Percentiles rank a stretch among this genome's conserved stretches.
phyloP scores from a whole-genome alignment of 1,284 basidiomycete genomes.

The Pyrrhoderma noxium region DNA sequence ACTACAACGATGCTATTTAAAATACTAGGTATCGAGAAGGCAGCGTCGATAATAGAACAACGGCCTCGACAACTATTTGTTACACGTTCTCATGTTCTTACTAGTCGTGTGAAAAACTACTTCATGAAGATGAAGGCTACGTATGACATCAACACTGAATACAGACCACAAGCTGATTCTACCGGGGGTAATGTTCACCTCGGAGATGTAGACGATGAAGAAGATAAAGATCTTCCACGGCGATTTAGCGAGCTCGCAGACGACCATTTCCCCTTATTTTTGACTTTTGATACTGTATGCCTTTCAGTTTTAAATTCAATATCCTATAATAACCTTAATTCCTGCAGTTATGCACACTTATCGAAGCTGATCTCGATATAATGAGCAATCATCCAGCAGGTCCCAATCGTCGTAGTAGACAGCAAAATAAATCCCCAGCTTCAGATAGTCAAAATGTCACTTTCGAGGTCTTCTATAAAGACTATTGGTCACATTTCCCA shows the following conservation, averaged over 20 bases:
- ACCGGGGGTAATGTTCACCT: no score
- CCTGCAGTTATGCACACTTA: slow-evolving; percentile 19
- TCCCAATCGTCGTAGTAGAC: slow-evolving; percentile 18
- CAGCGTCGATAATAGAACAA: slow-evolving; percentile 27
- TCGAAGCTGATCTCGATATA: slow-evolving; percentile 21
- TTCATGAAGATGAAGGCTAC: slow-evolving; percentile 43
- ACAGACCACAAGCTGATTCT: no score
- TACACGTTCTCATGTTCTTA: slow-evolving; percentile 60
- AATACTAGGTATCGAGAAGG: slow-evolving; percentile 57
- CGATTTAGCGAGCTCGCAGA: slow-evolving; percentile 53
- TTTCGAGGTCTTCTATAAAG: slow-evolving; percentile 42
- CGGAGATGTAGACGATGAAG: slow-evolving; percentile 26
- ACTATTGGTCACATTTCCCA: slow-evolving; percentile 61
- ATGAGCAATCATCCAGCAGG: slow-evolving; percentile 14
- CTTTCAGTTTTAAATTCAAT: neutral
- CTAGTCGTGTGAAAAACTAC: slow-evolving; percentile 59
- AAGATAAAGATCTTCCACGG: slow-evolving; percentile 41
- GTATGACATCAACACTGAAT: no score
- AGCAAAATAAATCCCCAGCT: slow-evolving; percentile 18
- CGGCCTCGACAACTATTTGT: slow-evolving; percentile 64
- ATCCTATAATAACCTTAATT: neutral
- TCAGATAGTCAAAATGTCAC: slow-evolving; percentile 32
- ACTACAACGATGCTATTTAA: slow-evolving; percentile 72
- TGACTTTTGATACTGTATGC: slow-evolving; percentile 56
- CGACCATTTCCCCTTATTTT: slow-evolving; percentile 62